Evolutionary conservation across 164 flowering plant species (phyloP).

Genomic region (Piper longum): DNA sequence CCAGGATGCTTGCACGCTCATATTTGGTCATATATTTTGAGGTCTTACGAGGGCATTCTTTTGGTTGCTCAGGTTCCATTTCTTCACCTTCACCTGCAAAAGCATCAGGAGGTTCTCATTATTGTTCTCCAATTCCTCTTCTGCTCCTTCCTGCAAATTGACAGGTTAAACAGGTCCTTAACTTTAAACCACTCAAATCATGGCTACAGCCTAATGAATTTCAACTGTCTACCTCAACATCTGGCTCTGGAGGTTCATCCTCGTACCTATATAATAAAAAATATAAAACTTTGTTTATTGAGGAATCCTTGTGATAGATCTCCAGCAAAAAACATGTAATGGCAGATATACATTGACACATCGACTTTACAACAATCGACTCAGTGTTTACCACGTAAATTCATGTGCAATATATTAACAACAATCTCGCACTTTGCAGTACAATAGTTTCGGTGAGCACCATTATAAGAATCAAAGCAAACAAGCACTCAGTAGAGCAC

Average conservation of each 20-base stretch:
- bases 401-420: too few relatives aligned
- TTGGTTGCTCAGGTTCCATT: conserved; percentile 20
- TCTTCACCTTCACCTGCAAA: conserved; percentile 26
- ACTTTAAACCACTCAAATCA: background rate
- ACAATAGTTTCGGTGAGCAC: too few relatives aligned
- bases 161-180: too few relatives aligned
- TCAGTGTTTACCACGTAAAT: too few relatives aligned
- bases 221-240: background rate
- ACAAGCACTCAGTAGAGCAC: too few relatives aligned
- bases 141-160: conserved; percentile 33
- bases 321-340: too few relatives aligned
- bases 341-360: too few relatives aligned
- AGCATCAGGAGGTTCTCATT: conserved; percentile 32
- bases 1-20: conserved; percentile 54
- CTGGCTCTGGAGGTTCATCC: background rate
- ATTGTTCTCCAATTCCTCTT: conserved; percentile 29
- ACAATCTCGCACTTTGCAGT: too few relatives aligned
- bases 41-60: conserved; percentile 33
- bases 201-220: background rate
- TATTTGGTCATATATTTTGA: conserved; percentile 55
- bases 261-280: background rate
- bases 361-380: too few relatives aligned
- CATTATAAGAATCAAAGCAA: too few relatives aligned
- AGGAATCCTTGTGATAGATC: too few relatives aligned
- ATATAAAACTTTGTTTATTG: too few relatives aligned